phyloP scores from a whole-genome alignment of 257 asterid genomes.

The Solanum sitiens region DNA sequence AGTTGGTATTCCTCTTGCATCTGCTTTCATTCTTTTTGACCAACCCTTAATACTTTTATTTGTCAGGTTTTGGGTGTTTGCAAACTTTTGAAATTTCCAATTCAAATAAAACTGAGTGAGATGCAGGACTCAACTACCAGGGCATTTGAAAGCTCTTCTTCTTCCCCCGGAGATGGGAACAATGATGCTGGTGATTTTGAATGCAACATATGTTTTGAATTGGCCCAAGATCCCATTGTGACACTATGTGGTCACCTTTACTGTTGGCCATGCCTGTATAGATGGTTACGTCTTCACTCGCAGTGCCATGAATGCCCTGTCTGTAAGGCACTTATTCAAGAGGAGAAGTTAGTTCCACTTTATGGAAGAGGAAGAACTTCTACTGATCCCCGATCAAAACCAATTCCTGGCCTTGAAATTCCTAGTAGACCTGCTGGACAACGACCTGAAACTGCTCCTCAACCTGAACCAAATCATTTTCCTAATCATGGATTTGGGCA shows the following conservation, averaged over 20 bases:
- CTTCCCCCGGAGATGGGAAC: slow-evolving; percentile 25
- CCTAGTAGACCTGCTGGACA: slow-evolving; percentile 73
- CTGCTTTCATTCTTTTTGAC: not conserved
- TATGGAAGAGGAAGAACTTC: slow-evolving; percentile 75
- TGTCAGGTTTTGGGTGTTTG: not conserved
- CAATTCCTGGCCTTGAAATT: slow-evolving; percentile 26
- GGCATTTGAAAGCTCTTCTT: slow-evolving; percentile 19
- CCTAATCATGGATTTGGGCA: slow-evolving; percentile 48
- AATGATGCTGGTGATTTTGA: slow-evolving; percentile 61
- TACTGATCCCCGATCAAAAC: slow-evolving; percentile 37
- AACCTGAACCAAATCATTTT: slow-evolving; percentile 29
- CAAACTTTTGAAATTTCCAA: not conserved
- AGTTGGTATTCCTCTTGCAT: not conserved
- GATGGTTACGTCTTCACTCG: slow-evolving; percentile 83
- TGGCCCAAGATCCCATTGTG: slow-evolving; percentile 81
- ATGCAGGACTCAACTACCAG: slow-evolving; percentile 17
- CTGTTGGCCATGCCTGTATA: slow-evolving; percentile 97
- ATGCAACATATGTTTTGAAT: slow-evolving; percentile 85
- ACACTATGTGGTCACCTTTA: slow-evolving; percentile 96
- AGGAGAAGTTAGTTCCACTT: slow-evolving; percentile 72
- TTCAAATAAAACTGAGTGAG: slow-evolving; percentile 20
- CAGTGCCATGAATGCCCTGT: slow-evolving; percentile 88
- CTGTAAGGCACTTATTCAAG: slow-evolving; percentile 68
- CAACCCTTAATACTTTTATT: not conserved
- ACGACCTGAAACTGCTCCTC: slow-evolving; percentile 65